Conservation (phyloP, 441 rosid species). For the Pelargonium citronellum region DNA sequence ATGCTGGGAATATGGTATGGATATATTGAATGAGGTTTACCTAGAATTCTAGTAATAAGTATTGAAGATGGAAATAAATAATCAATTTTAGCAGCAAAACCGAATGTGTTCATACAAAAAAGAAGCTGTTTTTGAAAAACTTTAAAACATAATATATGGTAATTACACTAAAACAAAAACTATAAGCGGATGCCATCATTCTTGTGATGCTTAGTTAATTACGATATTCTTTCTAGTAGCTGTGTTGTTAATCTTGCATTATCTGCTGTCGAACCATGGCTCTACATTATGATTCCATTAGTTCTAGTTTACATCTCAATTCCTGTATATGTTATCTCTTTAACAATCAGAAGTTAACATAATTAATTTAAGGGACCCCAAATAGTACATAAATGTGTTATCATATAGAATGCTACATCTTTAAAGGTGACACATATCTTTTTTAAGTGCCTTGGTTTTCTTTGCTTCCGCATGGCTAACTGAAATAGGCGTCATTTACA, state of each 20-base stretch:
- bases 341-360: background rate
- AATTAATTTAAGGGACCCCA: background rate
- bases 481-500: background rate
- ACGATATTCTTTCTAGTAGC: background rate
- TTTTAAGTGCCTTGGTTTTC: conserved; percentile 7
- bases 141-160: no score
- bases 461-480: background rate
- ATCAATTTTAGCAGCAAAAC: background rate
- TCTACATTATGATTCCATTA: background rate
- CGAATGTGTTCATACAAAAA: background rate
- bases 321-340: background rate
- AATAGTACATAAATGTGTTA: background rate
- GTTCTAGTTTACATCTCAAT: background rate
- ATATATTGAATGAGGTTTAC: no score
- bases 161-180: background rate
- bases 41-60: no score
- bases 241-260: background rate
- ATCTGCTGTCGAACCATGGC: background rate
- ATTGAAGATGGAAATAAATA: background rate
- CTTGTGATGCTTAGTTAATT: background rate
- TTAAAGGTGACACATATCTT: background rate
- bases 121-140: background rate
- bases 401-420: background rate
- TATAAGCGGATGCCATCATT: background rate
- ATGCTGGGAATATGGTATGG: no score